Evolutionary conservation across 805 yeast species (phyloP), one percentile per base, ranked within the genome.

Genomic region (Kodamaea hsintzibuensis): DNA sequence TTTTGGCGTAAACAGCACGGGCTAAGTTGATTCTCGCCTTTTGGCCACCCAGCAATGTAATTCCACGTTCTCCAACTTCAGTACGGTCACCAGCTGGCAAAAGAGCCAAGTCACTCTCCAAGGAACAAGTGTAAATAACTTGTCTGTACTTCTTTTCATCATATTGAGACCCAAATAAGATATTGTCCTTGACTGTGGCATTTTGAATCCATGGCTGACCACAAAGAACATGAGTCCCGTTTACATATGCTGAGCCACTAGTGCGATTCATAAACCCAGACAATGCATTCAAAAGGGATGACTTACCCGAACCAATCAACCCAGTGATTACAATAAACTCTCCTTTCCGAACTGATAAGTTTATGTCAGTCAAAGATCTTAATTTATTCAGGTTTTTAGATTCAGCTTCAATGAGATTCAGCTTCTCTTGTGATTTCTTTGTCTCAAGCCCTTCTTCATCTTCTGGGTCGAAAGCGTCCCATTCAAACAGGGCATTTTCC

Each of bases 41-140:
- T 67, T 89, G 96, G 50, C 96, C 96, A 53, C 96, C 96, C n/a
- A 92, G 86, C 44, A 89, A 71, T 0, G 95, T 88, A 47, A 89
- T 84, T 62, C 96, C 96, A 66, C 89, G 79, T 66, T 89, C 96
- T 57, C 96, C 96, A 61, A 89, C 88, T 66, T 87, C 89, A 0
- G 96, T 88, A 50, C 68, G 62, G 61, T 89, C 96, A 35, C 93
- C 93, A 40, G 85, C 89, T 7, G 88, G 86, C 30, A 90, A 70
- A 43, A 82, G 77, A 4, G 80, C 79, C 56, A 89, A 74, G 67
- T 89, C 96, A 47, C 79, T 81, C 33, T 73, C 74, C 56, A 89
- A 70, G 0, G 91, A 85, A 69, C 96, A 89, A 1, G 86, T 87
- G 39, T 76, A 69, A n/a, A 90, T 65, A 4, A 89, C 81, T 13